Conservation (phyloP, 1,284 basidiomycete genomes). For the Inonotus hispidus region DNA sequence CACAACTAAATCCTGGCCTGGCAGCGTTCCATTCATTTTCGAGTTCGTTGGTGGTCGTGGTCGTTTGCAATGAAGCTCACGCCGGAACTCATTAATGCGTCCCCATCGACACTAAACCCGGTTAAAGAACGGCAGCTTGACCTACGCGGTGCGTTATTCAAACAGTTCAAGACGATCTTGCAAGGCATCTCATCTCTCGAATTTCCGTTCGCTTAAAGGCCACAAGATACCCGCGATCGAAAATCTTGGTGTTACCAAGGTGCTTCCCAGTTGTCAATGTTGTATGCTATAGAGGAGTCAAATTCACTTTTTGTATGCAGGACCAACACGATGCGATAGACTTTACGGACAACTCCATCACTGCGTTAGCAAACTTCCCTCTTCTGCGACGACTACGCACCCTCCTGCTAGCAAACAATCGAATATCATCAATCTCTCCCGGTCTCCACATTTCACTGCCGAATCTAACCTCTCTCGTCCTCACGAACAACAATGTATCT, state of each 20-base stretch:
- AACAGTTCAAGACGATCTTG: slow-evolving; percentile 6
- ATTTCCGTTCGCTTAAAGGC: slow-evolving; percentile 42
- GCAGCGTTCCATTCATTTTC: slow-evolving; percentile 21
- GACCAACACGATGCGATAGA: slow-evolving; percentile 95
- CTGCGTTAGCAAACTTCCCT: slow-evolving; percentile 82
- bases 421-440: slow-evolving; percentile 76
- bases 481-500: slow-evolving; percentile 72
- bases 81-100: slow-evolving; percentile 81
- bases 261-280: slow-evolving; percentile 31
- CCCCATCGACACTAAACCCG: slow-evolving; percentile 78
- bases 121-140: slow-evolving; percentile 94
- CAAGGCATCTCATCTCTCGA: slow-evolving; percentile 14
- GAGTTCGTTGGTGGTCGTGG: slow-evolving; percentile 15
- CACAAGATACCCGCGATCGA: slow-evolving; percentile 98
- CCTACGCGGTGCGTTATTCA: slow-evolving; percentile 66
- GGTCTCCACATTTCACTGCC: slow-evolving; percentile 81
- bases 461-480: slow-evolving; percentile 73
- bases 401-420: slow-evolving; percentile 84
- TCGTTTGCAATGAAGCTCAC: slow-evolving; percentile 84
- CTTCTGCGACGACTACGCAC: slow-evolving; percentile 75
- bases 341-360: slow-evolving; percentile 93
- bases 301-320: slow-evolving; percentile 33
- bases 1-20: no score
- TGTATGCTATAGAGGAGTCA: slow-evolving; percentile 18
- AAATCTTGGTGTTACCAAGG: slow-evolving; percentile 97